Evolutionary conservation across 768 basidiomycete species (phyloP).

Genomic region (Leccinum truebloodii): DNA sequence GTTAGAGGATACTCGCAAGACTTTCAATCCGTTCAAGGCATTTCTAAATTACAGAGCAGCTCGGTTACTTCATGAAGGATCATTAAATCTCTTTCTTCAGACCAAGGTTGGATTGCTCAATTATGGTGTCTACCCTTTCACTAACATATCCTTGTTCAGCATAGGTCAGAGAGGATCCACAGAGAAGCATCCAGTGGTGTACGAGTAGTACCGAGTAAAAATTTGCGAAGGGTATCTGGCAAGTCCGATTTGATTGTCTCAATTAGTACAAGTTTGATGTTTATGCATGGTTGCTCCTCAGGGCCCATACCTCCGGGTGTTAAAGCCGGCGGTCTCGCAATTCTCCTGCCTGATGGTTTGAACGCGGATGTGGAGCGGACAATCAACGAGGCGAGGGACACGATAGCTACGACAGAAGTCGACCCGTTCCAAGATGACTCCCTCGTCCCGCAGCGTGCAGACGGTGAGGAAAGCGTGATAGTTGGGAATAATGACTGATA

Average conservation of each 20-base stretch:
- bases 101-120: too few relatives aligned
- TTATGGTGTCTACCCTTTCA: too few relatives aligned
- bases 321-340: not conserved
- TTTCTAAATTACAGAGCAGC: not conserved
- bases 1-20: not conserved
- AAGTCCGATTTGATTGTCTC: not conserved
- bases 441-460: not conserved
- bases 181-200: too few relatives aligned
- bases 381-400: not conserved
- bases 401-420: not conserved
- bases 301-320: not conserved
- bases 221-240: not conserved
- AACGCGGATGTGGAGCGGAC: not conserved
- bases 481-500: not conserved
- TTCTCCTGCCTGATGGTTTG: slow-evolving; percentile 1
- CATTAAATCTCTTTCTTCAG: too few relatives aligned
- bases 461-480: not conserved
- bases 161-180: slow-evolving; percentile 9
- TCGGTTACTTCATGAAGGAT: slow-evolving; percentile 1
- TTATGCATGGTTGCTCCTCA: slow-evolving; percentile 5
- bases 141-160: not conserved
- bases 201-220: too few relatives aligned
- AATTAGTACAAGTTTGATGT: not conserved
- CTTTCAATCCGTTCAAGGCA: slow-evolving; percentile 6
- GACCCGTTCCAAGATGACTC: slow-evolving; percentile 9